Conservation (phyloP, 1,139 yeast species). For the Sugiyamaella neomexicana region DNA sequence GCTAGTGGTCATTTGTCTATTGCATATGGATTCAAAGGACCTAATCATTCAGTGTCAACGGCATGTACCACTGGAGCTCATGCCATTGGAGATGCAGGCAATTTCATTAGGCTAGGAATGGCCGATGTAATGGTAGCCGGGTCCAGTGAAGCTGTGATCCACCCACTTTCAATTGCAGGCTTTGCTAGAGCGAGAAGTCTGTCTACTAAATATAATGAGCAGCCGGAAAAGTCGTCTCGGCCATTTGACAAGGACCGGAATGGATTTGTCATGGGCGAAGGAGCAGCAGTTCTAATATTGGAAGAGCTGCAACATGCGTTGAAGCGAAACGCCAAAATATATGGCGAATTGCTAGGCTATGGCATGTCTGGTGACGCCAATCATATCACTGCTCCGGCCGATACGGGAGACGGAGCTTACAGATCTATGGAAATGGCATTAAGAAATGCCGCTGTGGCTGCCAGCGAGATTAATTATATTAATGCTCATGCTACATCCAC, state of each 20-base stretch:
- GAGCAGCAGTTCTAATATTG: conserved; percentile 76
- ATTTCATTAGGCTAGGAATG: conserved; percentile 75
- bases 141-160: conserved; percentile 84
- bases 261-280: conserved; percentile 95
- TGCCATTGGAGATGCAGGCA: conserved; percentile 88
- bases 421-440: conserved; percentile 82
- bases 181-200: conserved; percentile 88
- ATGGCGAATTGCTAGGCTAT: conserved; percentile 82
- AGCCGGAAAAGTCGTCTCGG: conserved; percentile 68
- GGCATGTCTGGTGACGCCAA: conserved; percentile 91
- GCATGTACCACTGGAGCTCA: conserved; percentile 98
- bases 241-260: conserved; percentile 80
- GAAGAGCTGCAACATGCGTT: conserved; percentile 79
- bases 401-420: conserved; percentile 80
- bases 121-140: conserved; percentile 91
- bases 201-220: conserved; percentile 60
- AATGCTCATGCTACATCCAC: conserved; percentile 99
- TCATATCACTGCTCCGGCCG: conserved; percentile 90
- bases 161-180: conserved; percentile 87
- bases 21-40: conserved; percentile 72
- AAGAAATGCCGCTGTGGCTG: conserved; percentile 47
- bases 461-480: conserved; percentile 57
- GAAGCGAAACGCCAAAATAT: conserved; percentile 58
- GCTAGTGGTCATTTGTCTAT: conserved; percentile 92
- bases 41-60: conserved; percentile 83